Evolutionary conservation across 1,139 yeast genomes (phyloP), one percentile per base, ranked within the genome.

Genomic region (Blastobotrys persicus): DNA sequence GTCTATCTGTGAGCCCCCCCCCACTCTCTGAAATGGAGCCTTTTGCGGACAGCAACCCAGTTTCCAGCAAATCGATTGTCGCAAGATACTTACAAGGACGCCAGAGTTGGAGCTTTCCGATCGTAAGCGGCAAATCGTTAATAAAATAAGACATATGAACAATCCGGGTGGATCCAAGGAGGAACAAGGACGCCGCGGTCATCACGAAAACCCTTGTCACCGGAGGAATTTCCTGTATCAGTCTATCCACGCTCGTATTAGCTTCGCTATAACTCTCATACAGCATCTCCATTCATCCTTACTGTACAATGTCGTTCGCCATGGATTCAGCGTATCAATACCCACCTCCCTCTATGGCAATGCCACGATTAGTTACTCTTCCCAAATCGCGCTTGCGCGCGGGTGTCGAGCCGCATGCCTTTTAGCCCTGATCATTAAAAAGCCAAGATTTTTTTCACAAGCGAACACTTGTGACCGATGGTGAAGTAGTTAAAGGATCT

Each of bases 11-110:
- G n/a, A n/a, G n/a, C n/a, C n/a, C n/a, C n/a, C n/a, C n/a, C n/a
- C n/a, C n/a, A 23, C 9, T 23, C 28, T 23, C 9, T 5, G 28
- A 9, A 9, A 6, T 9, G 28, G 28, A 23, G 28, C 9, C 28
- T 9, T 23, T 23, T 5, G 28, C 28, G 28, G 28, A 23, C 9
- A 23, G 28, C 9, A 23, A 23, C 5, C 9, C 9, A 9, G 9
- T 5, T 5, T 23, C 9, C 9, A 5, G 28, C 5, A 23, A 6
- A 23, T 7, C 19, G 11, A 31, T 6, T 7, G 31, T 40, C n/a
- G 12, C n/a, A n/a, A n/a, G n/a, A 11, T n/a, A 54, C 67, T 20
- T 58, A 64, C 68, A 32, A 5, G 66, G 68, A 28, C 71, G 55
- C 71, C 71, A 67, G 44, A 67, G 17, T 39, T 67, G 67, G 1